phyloP scores from a whole-genome alignment of 2,329 filamentous ascomycete genomes.

The Clonostachys solani region DNA sequence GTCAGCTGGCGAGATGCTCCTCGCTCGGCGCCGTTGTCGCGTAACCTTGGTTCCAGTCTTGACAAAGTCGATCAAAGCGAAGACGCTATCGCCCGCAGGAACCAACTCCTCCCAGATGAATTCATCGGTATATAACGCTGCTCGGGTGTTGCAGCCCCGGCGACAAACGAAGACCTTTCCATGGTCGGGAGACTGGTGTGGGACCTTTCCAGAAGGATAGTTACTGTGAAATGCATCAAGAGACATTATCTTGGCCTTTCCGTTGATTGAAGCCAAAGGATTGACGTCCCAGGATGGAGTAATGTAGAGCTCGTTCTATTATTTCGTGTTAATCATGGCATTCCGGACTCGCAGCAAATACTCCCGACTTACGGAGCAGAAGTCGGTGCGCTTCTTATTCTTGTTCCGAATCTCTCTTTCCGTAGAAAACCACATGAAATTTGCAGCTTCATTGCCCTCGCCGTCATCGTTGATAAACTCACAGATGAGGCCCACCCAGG shows the following conservation, averaged over 20 bases:
- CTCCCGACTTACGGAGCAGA: slow-evolving; percentile 50
- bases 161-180: slow-evolving; percentile 90
- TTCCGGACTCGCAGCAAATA: not conserved
- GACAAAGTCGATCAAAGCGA: slow-evolving; percentile 61
- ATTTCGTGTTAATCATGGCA: not conserved
- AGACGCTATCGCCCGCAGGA: slow-evolving; percentile 58
- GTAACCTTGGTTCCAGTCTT: slow-evolving; percentile 70
- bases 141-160: slow-evolving; percentile 82
- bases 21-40: slow-evolving; percentile 20
- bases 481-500: slow-evolving; percentile 88
- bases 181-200: slow-evolving; percentile 67
- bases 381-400: slow-evolving; percentile 78
- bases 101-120: slow-evolving; percentile 90
- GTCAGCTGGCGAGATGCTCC: slow-evolving; percentile 23
- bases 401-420: slow-evolving; percentile 85
- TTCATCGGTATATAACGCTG: slow-evolving; percentile 86
- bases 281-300: slow-evolving; percentile 86
- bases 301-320: slow-evolving; percentile 84
- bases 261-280: slow-evolving; percentile 83
- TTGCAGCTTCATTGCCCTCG: slow-evolving; percentile 59
- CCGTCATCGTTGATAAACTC: slow-evolving; percentile 67
- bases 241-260: slow-evolving; percentile 79
- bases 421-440: slow-evolving; percentile 94
- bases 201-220: slow-evolving; percentile 73
- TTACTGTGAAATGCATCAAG: slow-evolving; percentile 58